A percentile compares a stretch with the other conserved stretches of the same genome.
These are phyloP conservation scores for Vigna radiata DNA, from an alignment of 306 rosid genomes.

Conservation along the genomic window DNA sequence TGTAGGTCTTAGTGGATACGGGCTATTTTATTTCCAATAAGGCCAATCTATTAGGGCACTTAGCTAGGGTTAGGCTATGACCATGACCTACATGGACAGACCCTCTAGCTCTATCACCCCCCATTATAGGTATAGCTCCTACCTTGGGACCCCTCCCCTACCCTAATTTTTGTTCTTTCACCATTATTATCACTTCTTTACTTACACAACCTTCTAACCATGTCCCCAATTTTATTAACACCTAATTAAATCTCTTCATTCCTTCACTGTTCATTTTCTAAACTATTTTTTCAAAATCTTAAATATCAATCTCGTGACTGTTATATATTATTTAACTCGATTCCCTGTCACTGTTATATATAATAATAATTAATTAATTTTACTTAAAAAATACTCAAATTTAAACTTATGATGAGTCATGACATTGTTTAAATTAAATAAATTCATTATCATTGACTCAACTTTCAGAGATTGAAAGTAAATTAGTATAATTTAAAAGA, in stretches of 20 bases:
- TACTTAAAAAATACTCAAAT: not conserved
- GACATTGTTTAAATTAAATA: not conserved
- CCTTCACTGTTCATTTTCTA: not conserved
- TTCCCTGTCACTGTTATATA: not conserved
- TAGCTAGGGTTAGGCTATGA: slow-evolving; percentile 46
- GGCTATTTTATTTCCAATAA: slow-evolving; percentile 36
- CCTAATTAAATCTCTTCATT: not conserved
- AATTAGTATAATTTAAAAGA: not conserved
- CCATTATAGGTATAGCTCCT: not conserved
- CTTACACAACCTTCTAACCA: slow-evolving; percentile 3
- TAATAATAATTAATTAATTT: not conserved
- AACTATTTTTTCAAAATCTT: too few species aligned
- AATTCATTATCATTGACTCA: not conserved
- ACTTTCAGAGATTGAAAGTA: not conserved
- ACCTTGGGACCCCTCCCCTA: slow-evolving; percentile 22
- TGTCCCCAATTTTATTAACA: slow-evolving; percentile 15
- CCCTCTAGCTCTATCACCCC: slow-evolving; percentile 25
- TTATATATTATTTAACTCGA: not conserved
- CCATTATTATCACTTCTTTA: not conserved
- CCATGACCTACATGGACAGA: slow-evolving; percentile 44
- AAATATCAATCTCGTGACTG: not conserved
- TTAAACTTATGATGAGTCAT: too few species aligned
- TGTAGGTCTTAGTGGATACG: slow-evolving; percentile 21
- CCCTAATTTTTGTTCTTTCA: not conserved
- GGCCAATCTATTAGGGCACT: slow-evolving; percentile 39